phyloP scores from a whole-genome alignment of 139 green algal genomes.

The Coelastrella sp. region DNA sequence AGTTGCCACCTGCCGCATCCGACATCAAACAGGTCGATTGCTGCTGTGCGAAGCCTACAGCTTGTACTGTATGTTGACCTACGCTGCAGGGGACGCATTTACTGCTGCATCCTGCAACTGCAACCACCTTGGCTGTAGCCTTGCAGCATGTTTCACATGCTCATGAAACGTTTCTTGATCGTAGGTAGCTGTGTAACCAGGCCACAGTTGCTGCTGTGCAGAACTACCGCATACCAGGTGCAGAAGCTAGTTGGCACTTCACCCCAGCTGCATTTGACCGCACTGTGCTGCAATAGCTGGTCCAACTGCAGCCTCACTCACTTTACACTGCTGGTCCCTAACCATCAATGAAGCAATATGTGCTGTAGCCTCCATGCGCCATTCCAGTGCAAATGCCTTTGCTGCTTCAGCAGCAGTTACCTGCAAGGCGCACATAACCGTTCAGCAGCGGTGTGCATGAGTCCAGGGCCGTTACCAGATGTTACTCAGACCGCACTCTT shows the following conservation, averaged over 20 bases:
- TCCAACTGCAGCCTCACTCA: neutral
- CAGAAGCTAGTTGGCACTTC: too few relatives aligned
- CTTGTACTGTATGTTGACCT: too few relatives aligned
- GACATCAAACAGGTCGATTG: neutral
- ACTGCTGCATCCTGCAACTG: too few relatives aligned
- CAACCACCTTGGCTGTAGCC: too few relatives aligned
- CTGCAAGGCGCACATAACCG: neutral
- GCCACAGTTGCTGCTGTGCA: too few relatives aligned
- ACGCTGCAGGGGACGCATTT: too few relatives aligned
- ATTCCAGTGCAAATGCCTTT: constrained; percentile 47
- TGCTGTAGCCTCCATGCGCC: constrained; percentile 49
- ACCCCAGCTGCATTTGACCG: too few relatives aligned
- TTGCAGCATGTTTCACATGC: too few relatives aligned
- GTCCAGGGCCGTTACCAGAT: neutral
- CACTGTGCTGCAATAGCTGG: too few relatives aligned
- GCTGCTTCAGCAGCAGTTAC: constrained; percentile 42
- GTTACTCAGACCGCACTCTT: neutral
- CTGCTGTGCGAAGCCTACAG: neutral
- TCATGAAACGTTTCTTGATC: too few relatives aligned
- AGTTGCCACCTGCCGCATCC: neutral
- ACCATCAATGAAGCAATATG: constrained; percentile 45
- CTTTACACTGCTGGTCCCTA: constrained; percentile 46
- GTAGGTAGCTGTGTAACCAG: too few relatives aligned
- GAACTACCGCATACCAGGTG: too few relatives aligned
- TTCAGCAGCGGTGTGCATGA: neutral